A percentile compares a stretch with the other conserved stretches of the same genome.
Conservation (phyloP, 768 basidiomycete species). For the Agrocybe chaxingu region DNA sequence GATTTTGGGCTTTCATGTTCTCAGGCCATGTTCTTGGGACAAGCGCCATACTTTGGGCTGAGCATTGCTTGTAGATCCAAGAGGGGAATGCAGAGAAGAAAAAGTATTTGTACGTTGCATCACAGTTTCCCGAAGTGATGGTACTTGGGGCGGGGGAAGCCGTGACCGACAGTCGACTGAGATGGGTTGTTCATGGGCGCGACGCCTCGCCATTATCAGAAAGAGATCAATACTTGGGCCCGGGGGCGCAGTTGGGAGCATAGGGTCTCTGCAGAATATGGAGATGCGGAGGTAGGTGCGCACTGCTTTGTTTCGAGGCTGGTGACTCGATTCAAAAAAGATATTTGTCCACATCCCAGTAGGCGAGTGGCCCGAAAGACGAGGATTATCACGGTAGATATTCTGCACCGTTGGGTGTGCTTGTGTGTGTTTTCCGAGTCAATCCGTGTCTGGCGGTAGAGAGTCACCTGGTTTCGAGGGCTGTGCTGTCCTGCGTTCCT, state of each 20-base stretch:
- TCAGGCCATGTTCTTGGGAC: no score
- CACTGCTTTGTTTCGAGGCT: conserved; percentile 4
- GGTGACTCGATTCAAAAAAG: conserved; percentile 7
- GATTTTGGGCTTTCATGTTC: no score
- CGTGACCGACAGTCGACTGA: not conserved
- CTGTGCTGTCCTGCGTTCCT: conserved; percentile 17
- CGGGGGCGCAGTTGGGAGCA: conserved; percentile 6
- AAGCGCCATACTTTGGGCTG: no score
- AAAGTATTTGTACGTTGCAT: no score
- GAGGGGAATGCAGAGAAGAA: not conserved
- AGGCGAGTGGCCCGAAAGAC: not conserved
- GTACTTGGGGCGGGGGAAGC: not conserved
- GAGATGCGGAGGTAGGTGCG: conserved; percentile 9
- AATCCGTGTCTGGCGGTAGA: conserved; percentile 27
- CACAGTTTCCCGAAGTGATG: no score
- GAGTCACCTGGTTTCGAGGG: conserved; percentile 11
- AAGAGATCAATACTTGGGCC: conserved; percentile 7
- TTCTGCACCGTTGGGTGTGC: conserved; percentile 10
- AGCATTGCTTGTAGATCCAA: not conserved
- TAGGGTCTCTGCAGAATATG: conserved; percentile 9
- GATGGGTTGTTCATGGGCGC: conserved; percentile 1
- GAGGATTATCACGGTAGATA: conserved; percentile 10
- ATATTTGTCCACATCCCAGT: conserved; percentile 7
- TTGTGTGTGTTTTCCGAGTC: conserved; percentile 23
- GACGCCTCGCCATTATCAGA: not conserved